Evolutionary conservation across 768 basidiomycete genomes (phyloP), one percentile per base, ranked within the genome.

Genomic region (Phallus indusiatus): DNA sequence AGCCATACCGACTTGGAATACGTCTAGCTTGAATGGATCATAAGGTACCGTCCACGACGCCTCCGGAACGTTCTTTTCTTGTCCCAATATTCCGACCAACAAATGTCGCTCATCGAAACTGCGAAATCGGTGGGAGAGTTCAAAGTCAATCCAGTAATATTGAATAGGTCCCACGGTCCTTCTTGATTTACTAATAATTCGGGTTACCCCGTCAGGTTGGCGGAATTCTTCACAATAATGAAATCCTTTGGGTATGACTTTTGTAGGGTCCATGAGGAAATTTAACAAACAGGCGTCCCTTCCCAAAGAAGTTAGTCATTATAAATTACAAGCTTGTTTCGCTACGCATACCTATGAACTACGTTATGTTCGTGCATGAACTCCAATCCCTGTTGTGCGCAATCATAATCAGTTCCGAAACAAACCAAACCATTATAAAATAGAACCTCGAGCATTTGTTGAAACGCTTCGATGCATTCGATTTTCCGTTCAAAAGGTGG

Each of bases 71-170:
- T 61, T 62, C 36, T 57, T 24, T n/a, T 64, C 62, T 5, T 63
- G 47, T 1, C 65, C 67, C 8, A 53, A 14, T 0, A 16, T 22
- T 2, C 67, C 69, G 1, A 53, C 49, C 0, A 61, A 65, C 0
- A 64, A 47, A 20, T 46, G 60, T 6, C 42, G 20, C 5, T 16
- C 33, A 1, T 21, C 36, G 7, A 21, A 55, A 8, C 55, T 20
- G 1, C 60, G 61, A 34, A 67, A 64, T 11, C 35, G 50, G 0
- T 61, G 59, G 0, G 69, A 70, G 10, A 68, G 62, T 8, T 67
- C 68, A 24, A 67, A 69, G 55, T 70, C 69, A 20, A 66, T 60
- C 54, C 54, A 66, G 54, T 69, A 70, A 56, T 70, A 70, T 11
- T 53, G 61, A 16, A 67, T 56, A 2, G 57, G 53, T 1, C 17